phyloP scores from a whole-genome alignment of 805 yeast species.

The Brettanomyces custersianus region DNA sequence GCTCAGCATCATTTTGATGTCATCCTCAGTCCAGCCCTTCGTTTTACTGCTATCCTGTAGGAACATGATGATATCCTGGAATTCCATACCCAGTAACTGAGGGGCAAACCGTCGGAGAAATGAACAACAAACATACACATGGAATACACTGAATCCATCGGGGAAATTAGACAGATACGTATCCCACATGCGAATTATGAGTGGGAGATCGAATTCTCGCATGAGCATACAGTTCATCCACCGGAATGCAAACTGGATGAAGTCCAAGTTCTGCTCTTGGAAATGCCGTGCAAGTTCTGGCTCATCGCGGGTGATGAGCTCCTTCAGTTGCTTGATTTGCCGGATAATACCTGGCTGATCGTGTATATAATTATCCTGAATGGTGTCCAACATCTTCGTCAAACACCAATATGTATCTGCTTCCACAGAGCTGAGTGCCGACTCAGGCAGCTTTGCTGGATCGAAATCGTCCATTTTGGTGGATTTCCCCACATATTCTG shows the following conservation, averaged over 20 bases:
- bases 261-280: slow-evolving; percentile 77
- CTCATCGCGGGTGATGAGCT: slow-evolving; percentile 75
- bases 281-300: slow-evolving; percentile 64
- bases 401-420: slow-evolving; percentile 98
- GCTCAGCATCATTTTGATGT: slow-evolving; percentile 82
- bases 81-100: slow-evolving; percentile 74
- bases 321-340: slow-evolving; percentile 76
- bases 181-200: slow-evolving; percentile 95
- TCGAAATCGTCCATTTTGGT: slow-evolving; percentile 49
- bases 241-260: slow-evolving; percentile 89
- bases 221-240: slow-evolving; percentile 98
- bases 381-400: slow-evolving; percentile 82
- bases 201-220: slow-evolving; percentile 77
- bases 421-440: slow-evolving; percentile 63
- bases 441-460: slow-evolving; percentile 49
- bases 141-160: slow-evolving; percentile 82
- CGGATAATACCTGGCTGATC: slow-evolving; percentile 96
- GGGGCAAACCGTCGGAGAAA: slow-evolving; percentile 83
- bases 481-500: slow-evolving; percentile 47
- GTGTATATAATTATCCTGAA: slow-evolving; percentile 94
- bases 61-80: slow-evolving; percentile 88
- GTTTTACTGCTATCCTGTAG: slow-evolving; percentile 83
- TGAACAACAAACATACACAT: slow-evolving; percentile 96
- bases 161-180: slow-evolving; percentile 75
- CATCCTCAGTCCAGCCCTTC: slow-evolving; percentile 74